Percentiles rank a stretch among this genome's conserved stretches.
phyloP scores from a whole-genome alignment of 345 rosid genomes.

The Sonneratia alba region DNA sequence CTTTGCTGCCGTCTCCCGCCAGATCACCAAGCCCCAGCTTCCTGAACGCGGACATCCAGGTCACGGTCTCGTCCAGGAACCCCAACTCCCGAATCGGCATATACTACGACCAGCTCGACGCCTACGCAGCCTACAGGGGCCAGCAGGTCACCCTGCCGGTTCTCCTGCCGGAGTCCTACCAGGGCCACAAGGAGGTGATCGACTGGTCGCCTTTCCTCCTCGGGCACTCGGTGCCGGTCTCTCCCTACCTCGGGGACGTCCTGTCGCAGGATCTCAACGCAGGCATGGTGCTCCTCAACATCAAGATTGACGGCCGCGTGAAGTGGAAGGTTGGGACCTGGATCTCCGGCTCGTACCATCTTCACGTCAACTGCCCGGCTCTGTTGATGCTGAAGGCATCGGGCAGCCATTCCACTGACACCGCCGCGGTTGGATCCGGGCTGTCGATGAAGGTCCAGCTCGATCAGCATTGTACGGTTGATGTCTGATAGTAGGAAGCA shows the following conservation, averaged over 20 bases:
- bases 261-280: not conserved
- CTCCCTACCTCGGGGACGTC: conserved; percentile 25
- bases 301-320: conserved; percentile 19
- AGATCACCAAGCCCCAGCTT: conserved; percentile 16
- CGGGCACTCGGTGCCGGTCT: conserved; percentile 40
- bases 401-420: conserved; percentile 8
- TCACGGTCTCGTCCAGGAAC: conserved; percentile 53
- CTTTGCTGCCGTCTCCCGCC: conserved; percentile 5
- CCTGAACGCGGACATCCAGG: conserved; percentile 41
- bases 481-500: conserved; percentile 12
- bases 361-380: conserved; percentile 52
- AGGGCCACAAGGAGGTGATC: conserved; percentile 42
- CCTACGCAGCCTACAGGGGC: conserved; percentile 54
- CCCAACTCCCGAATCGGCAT: conserved; percentile 55
- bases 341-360: conserved; percentile 51
- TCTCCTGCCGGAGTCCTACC: conserved; percentile 48
- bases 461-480: conserved; percentile 44
- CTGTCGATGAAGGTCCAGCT: conserved; percentile 42
- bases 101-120: conserved; percentile 40
- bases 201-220: conserved; percentile 63
- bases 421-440: conserved; percentile 10
- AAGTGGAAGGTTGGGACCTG: conserved; percentile 46
- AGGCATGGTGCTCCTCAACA: not conserved
- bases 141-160: conserved; percentile 58
- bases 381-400: conserved; percentile 18